Evolutionary conservation across 768 basidiomycete genomes (phyloP), one percentile per base, ranked within the genome.

Genomic region (Mycena filopes): DNA sequence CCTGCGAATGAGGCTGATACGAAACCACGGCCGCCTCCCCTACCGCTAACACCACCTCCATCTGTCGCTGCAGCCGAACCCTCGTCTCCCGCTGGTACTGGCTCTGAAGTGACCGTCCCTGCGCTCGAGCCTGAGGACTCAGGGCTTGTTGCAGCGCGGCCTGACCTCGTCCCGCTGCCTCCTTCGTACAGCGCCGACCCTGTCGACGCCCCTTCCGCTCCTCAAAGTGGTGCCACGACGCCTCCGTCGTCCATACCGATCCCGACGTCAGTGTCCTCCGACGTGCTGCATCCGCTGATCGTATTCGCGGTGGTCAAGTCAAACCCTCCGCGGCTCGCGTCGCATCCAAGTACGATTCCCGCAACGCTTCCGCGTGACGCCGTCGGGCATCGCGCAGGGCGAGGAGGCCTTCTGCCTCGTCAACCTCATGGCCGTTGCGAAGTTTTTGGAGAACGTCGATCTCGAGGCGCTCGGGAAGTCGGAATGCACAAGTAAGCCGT

Each of bases 371-470:
- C 72, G 87, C n/a, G 59, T 66, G n/a, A 66, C 68, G 36, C 68
- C 68, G 11, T 65, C 68, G 1, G 68, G 68, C 26, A 55, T 69
- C 47, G 68, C 86, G 4, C 87, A 89, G 1, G 96, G 96, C 3
- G 95, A 98, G 73, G 93, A 94, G 71, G 90, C 89, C 50, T 99
- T 96, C 72, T 98, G 96, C 63, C 84, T 97, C 42, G 93, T 98
- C 75, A 99, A 98, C 77, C 82, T 98, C 41, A 89, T 96, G 83
- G 97, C 97, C 13, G 96, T 97, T 7, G 94, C 93, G 1, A 96
- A 98, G 74, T 99, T 98, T 75, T 82, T 98, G 55, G 95, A 97
- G 79, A 94, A 96, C 73, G 95, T 98, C 38, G 95, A 98, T 78
- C 81, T 98, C 60, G 90, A 85, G 70, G 82, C 80, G 23, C 70